These are phyloP conservation scores for Lentithecium fluviatile DNA, from an alignment of 495 filamentous ascomycete genomes.

Conservation along the genomic window DNA sequence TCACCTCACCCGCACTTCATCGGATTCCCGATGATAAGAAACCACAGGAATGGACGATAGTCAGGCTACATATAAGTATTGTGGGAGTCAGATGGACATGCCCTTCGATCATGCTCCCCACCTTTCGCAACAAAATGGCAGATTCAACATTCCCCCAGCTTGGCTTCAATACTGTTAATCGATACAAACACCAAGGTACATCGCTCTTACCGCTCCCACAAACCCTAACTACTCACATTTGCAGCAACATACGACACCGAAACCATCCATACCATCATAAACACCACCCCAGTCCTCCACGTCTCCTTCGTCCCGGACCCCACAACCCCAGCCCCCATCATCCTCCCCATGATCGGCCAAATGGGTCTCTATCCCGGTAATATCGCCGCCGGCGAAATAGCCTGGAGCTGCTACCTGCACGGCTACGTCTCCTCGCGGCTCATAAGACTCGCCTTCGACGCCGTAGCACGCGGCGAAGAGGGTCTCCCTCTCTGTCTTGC, in stretches of 20 bases:
- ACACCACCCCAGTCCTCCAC: conserved; percentile 46
- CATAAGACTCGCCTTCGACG: conserved; percentile 56
- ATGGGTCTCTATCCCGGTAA: conserved; percentile 67
- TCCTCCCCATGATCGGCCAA: conserved; percentile 83
- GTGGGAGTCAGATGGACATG: too few species aligned
- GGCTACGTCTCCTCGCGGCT: conserved; percentile 80
- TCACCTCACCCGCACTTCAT: neutral
- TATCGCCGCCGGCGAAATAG: conserved; percentile 45
- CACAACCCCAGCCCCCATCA: conserved; percentile 63
- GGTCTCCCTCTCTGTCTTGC: conserved; percentile 64
- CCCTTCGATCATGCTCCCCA: neutral
- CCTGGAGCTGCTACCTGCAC: conserved; percentile 77
- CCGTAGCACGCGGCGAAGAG: conserved; percentile 38
- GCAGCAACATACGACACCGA: conserved; percentile 63
- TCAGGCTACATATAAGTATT: too few species aligned
- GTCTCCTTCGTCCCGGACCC: conserved; percentile 63
- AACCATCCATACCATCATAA: conserved; percentile 79
- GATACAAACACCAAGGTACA: conserved; percentile 65
- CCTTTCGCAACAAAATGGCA: conserved; percentile 10
- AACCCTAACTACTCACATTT: neutral
- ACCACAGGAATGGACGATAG: too few species aligned
- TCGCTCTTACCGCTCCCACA: neutral
- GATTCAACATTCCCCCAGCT: conserved; percentile 62
- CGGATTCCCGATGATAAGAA: neutral
- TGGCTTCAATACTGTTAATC: conserved; percentile 68